Conservation (phyloP, 805 yeast genomes). For the Yamadazyma takamatsuzukensis region DNA sequence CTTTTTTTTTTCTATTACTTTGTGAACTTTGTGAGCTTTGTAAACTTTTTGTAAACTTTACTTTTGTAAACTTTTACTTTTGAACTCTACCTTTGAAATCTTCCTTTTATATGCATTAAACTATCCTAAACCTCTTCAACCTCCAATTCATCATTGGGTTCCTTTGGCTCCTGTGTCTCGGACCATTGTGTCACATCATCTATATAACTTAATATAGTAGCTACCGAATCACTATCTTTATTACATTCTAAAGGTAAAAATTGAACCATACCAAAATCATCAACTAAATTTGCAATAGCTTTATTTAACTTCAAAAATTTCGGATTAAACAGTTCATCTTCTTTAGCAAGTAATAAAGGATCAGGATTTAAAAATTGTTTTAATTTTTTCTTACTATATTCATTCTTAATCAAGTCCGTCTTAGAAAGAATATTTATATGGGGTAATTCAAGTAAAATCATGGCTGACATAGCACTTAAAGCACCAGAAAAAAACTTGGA, state of each 20-base stretch:
- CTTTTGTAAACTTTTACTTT: too few relatives aligned
- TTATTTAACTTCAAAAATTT: conserved; percentile 69
- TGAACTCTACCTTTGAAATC: too few relatives aligned
- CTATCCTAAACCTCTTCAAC: too few relatives aligned
- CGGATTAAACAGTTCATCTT: conserved; percentile 42
- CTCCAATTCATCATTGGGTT: conserved; percentile 76
- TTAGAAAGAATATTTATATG: conserved; percentile 89
- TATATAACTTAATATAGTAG: conserved; percentile 81
- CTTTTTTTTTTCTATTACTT: too few relatives aligned
- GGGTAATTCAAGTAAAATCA: conserved; percentile 92
- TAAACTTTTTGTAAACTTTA: too few relatives aligned
- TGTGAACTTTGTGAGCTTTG: too few relatives aligned
- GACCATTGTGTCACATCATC: conserved; percentile 99
- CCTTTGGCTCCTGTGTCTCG: conserved; percentile 94
- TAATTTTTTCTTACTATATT: conserved; percentile 68
- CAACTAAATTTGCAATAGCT: conserved; percentile 85
- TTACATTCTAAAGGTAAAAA: conserved; percentile 80
- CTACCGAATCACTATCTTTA: conserved; percentile 67
- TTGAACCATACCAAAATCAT: conserved; percentile 98
- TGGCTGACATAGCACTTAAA: conserved; percentile 95
- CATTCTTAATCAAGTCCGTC: conserved; percentile 79
- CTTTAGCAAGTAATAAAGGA: conserved; percentile 65
- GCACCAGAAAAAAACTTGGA: conserved; percentile 96
- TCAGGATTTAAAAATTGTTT: conserved; percentile 90
- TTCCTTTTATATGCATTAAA: too few relatives aligned